Conservation (phyloP, 164 flowering plant genomes). For the Liquidambar formosana region DNA sequence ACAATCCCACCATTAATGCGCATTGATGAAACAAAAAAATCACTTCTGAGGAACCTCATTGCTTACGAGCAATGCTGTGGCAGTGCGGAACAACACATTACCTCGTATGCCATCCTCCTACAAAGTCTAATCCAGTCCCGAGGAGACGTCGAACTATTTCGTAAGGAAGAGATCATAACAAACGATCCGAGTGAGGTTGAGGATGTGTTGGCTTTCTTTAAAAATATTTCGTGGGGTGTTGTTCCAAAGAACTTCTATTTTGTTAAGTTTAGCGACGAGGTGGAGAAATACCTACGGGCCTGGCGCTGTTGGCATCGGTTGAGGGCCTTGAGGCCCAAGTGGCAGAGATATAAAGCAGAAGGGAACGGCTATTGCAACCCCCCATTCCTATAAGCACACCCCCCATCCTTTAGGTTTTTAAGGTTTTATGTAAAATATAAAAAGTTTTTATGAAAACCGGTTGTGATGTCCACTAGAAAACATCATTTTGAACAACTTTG, state of each 20-base stretch:
- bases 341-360: too few species aligned
- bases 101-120: conserved; percentile 31
- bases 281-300: conserved; percentile 10
- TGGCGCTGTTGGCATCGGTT: neutral
- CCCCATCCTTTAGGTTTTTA: too few species aligned
- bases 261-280: conserved; percentile 18
- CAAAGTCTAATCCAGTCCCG: conserved; percentile 15
- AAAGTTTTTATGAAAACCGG: too few species aligned
- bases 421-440: too few species aligned
- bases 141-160: conserved; percentile 19
- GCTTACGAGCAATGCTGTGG: conserved; percentile 26
- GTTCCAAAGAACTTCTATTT: conserved; percentile 20
- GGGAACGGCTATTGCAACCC: too few species aligned
- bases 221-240: conserved; percentile 15
- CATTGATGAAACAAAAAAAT: conserved; percentile 14
- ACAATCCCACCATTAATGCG: conserved; percentile 26
- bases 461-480: too few species aligned
- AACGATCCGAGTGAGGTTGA: neutral
- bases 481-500: too few species aligned
- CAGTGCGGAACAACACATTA: conserved; percentile 9
- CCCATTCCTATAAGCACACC: too few species aligned
- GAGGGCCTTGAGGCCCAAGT: too few species aligned
- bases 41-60: conserved; percentile 27
- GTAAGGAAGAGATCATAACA: conserved; percentile 5
- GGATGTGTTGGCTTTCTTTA: conserved; percentile 10